phyloP scores from a whole-genome alignment of 106 monocot species.

The Dendrobium chrysotoxum region DNA sequence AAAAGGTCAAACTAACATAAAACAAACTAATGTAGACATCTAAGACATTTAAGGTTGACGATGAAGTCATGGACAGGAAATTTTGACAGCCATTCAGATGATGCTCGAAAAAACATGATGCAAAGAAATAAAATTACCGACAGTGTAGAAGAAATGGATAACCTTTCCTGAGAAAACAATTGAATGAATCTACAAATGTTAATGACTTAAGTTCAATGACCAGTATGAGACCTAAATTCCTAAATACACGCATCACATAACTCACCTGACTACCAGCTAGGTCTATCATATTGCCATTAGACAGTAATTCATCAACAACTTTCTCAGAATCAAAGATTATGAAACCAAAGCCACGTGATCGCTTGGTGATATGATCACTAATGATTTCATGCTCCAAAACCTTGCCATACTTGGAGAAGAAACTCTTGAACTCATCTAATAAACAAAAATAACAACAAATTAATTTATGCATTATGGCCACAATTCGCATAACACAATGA shows the following conservation, averaged over 20 bases:
- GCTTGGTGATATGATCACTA: constrained; percentile 67
- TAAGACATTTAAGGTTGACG: background rate
- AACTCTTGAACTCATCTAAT: constrained; percentile 78
- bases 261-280: constrained; percentile 81
- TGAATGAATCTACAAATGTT: background rate
- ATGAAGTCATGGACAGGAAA: too few relatives aligned
- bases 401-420: constrained; percentile 72
- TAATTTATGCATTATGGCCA: background rate
- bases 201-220: background rate
- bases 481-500: background rate
- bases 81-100: too few relatives aligned
- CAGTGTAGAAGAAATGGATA: too few relatives aligned
- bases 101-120: too few relatives aligned
- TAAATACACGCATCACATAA: constrained; percentile 8
- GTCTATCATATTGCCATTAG: constrained; percentile 91
- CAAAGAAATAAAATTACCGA: too few relatives aligned
- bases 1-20: background rate
- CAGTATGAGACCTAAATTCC: background rate
- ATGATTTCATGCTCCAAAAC: constrained; percentile 91
- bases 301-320: constrained; percentile 75
- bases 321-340: constrained; percentile 74
- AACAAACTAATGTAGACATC: background rate
- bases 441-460: background rate
- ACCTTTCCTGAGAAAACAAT: background rate
- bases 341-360: constrained; percentile 96